A percentile compares a stretch with the other conserved stretches of the same genome.
Evolutionary conservation across 2,329 filamentous ascomycete genomes (phyloP).

Genomic region (Daldinia sp.): DNA sequence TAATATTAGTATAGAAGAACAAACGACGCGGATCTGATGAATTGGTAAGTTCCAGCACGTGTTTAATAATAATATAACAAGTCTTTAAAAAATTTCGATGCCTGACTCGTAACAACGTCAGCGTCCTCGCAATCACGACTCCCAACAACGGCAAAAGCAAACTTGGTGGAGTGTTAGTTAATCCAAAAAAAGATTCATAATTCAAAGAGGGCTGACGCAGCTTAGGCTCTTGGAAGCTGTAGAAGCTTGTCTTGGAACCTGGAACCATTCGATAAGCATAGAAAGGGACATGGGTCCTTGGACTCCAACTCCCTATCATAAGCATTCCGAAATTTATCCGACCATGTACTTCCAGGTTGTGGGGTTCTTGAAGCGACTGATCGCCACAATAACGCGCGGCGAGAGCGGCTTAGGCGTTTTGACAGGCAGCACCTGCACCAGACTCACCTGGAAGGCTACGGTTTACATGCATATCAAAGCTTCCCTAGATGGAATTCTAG

Average conservation of each 20-base stretch:
- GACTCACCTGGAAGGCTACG: no score
- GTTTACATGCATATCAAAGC: slow-evolving; percentile 15
- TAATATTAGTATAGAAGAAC: background rate
- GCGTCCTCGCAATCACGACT: slow-evolving; percentile 21
- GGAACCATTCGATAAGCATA: slow-evolving; percentile 12
- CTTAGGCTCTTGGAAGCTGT: slow-evolving; percentile 22
- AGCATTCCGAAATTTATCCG: slow-evolving; percentile 17
- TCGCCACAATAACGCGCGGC: slow-evolving; percentile 39
- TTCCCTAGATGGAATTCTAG: background rate
- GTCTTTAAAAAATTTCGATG: slow-evolving; percentile 13
- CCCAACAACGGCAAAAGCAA: background rate
- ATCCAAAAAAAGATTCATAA: background rate
- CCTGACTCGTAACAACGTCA: slow-evolving; percentile 33
- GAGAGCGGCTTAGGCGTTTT: background rate
- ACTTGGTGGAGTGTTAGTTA: slow-evolving; percentile 20
- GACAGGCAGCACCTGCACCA: slow-evolving; percentile 1
- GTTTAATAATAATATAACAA: background rate
- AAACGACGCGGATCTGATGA: background rate
- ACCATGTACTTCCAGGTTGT: background rate
- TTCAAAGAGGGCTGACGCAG: slow-evolving; percentile 37
- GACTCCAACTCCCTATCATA: background rate
- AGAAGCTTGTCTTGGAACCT: slow-evolving; percentile 15
- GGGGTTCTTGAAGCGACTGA: slow-evolving; percentile 17
- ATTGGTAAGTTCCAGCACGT: background rate
- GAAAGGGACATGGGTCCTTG: slow-evolving; percentile 12